A percentile compares a stretch with the other conserved stretches of the same genome.
phyloP scores from a whole-genome alignment of 2,329 filamentous ascomycete genomes.

The Aspergillus floridensis region DNA sequence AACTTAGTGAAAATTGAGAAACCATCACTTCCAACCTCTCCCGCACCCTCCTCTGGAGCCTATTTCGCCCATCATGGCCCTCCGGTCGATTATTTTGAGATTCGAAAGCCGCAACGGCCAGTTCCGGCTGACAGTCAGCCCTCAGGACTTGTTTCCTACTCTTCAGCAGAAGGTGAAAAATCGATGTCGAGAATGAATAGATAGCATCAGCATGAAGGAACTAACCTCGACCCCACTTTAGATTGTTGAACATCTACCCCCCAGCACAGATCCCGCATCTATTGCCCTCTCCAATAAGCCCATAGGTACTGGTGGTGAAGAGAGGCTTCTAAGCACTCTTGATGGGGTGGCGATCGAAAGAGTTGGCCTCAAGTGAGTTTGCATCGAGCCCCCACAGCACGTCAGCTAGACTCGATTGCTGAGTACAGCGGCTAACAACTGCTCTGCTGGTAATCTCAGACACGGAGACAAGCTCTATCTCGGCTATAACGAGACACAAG shows the following conservation, averaged over 20 bases:
- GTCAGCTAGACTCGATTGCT: not conserved
- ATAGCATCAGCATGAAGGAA: not conserved
- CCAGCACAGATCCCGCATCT: constrained; percentile 53
- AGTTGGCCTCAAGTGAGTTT: constrained; percentile 56
- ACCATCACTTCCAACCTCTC: not conserved
- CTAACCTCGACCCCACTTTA: constrained; percentile 27
- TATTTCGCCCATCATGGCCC: constrained; percentile 31
- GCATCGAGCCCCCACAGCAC: not conserved
- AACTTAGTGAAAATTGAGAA: not conserved
- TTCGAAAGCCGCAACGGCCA: constrained; percentile 92
- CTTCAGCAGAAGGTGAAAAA: constrained; percentile 47
- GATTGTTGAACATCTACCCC: constrained; percentile 60
- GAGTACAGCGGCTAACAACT: constrained; percentile 14
- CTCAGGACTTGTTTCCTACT: constrained; percentile 66
- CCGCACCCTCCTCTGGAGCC: not conserved
- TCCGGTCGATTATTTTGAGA: constrained; percentile 70
- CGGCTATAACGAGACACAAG: constrained; percentile 64
- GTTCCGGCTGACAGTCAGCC: constrained; percentile 76
- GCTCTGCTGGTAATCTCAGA: constrained; percentile 45
- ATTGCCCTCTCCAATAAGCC: constrained; percentile 61
- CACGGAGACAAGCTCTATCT: constrained; percentile 92
- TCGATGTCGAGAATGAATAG: not conserved
- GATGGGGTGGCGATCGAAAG: constrained; percentile 55
- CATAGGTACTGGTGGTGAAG: constrained; percentile 55
- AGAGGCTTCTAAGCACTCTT: constrained; percentile 52